Base-by-base conservation (phyloP, 805 yeast genomes). In the Maudiozyma saulgeensis region DNA sequence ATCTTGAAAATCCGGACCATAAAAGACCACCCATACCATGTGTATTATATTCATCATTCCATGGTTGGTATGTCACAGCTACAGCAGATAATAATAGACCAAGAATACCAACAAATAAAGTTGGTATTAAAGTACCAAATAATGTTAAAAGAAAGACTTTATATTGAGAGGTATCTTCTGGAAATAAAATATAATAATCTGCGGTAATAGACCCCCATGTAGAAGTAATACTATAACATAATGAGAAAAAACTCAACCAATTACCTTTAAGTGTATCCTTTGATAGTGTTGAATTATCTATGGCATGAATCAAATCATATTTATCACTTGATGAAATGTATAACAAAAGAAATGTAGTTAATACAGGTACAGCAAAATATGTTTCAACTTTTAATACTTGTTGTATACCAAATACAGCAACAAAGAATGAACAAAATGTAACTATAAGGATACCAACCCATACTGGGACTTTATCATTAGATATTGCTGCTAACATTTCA, bases 141-240 rank as follows among this genome's bases (percentile, higher is more conserved):
- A 84, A 81, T 0, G 95, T 87, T 54, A 82, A 68, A 18, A 67
- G 21, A 58, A 81, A 84, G 1, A 83, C 71, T 50, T 74, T 75
- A 48, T 63, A 52, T 48, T 78, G 78, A 2, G 84, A 74, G 0
- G 87, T 78, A 40, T 74, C 71, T 58, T 84, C 91, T 1, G 96
- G 96, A 57, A 87, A 80, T 46, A 87, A 71, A 45, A 88, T 78
- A 64, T 86, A 86, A 64, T 88, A 88, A 66, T 88, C 96, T 0
- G 90, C 75, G 0, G 96, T 87, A 52, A 86, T 77, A 2, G 90
- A 82, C 42, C 95, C 90, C 96, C 96, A 88, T 1, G 96, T 86
- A 3, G 87, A 78, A 3, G 96, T 87, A 44, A 84, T 81, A 28
- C 95, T 81, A 59, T 85, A 86, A 42, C 82, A 74, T 49, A 87